phyloP scores from a whole-genome alignment of 2,329 filamentous ascomycete species.

The Dothidotthia symphoricarpi region DNA sequence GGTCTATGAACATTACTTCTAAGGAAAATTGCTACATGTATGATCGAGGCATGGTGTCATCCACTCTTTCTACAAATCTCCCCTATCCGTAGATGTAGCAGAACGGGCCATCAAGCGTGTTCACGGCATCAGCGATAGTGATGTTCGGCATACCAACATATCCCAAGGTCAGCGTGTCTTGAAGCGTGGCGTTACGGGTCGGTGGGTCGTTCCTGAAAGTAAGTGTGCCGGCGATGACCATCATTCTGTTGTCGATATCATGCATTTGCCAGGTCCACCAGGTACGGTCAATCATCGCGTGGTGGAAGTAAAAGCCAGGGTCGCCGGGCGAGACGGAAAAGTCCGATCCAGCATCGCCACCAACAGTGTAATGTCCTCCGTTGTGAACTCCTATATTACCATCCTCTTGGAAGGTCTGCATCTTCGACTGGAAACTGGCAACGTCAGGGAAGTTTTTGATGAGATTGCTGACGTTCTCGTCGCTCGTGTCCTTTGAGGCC shows the following conservation, averaged over 20 bases:
- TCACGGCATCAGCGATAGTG: conserved; percentile 42
- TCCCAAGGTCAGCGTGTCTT: conserved; percentile 6
- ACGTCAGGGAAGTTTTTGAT: conserved; percentile 43
- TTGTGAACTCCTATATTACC: conserved; percentile 42
- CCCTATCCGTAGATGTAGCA: conserved; percentile 44
- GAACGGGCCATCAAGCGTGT: conserved; percentile 45
- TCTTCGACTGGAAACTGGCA: conserved; percentile 33
- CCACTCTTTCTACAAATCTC: too few species aligned
- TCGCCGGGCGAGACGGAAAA: conserved; percentile 43
- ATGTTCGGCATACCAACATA: conserved; percentile 15
- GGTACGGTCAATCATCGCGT: conserved; percentile 46
- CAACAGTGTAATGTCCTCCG: conserved; percentile 45
- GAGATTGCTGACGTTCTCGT: conserved; percentile 29
- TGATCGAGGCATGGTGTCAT: too few species aligned
- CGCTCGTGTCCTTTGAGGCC: conserved; percentile 27
- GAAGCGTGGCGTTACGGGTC: conserved; percentile 10
- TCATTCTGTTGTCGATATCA: conserved; percentile 36
- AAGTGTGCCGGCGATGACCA: conserved; percentile 43
- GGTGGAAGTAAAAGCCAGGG: conserved; percentile 41
- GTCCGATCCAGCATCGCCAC: conserved; percentile 45
- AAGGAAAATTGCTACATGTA: too few species aligned
- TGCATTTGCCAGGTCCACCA: conserved; percentile 52
- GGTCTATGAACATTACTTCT: too few species aligned
- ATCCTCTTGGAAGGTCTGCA: conserved; percentile 6
- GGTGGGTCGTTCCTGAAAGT: conserved; percentile 41